Percentiles rank a stretch among this genome's conserved stretches.
Evolutionary conservation across 306 rosid species (phyloP).

Genomic region (Trichosanthes truncata): DNA sequence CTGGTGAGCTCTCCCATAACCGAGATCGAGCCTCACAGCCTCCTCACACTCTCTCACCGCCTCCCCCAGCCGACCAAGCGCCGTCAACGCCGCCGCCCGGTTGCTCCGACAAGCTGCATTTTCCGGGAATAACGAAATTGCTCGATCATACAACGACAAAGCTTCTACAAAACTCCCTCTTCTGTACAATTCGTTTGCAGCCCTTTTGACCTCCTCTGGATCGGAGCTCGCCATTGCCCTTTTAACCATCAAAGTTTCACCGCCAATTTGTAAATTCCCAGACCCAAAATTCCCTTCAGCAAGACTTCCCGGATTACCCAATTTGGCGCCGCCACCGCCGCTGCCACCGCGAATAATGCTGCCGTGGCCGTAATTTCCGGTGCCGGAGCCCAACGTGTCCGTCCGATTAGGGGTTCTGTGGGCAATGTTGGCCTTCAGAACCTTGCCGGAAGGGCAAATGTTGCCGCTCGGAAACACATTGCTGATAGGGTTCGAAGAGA

Average conservation of each 20-base stretch:
- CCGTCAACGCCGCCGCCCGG: slow-evolving; percentile 77
- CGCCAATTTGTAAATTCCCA: slow-evolving; percentile 13
- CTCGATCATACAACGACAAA: slow-evolving; percentile 72
- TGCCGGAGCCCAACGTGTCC: slow-evolving; percentile 68
- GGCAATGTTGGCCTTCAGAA: slow-evolving; percentile 34
- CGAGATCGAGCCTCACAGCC: slow-evolving; percentile 69
- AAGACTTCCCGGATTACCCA: slow-evolving; percentile 10
- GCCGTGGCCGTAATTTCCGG: slow-evolving; percentile 77
- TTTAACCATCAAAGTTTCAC: slow-evolving; percentile 23
- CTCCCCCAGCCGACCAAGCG: slow-evolving; percentile 65
- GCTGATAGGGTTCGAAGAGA: slow-evolving; percentile 18
- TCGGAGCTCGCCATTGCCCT: slow-evolving; percentile 31
- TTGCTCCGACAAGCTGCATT: slow-evolving; percentile 74
- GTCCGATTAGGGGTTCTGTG: slow-evolving; percentile 36
- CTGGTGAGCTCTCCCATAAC: slow-evolving; percentile 70
- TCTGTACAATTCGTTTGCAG: slow-evolving; percentile 60
- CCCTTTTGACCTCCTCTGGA: slow-evolving; percentile 71
- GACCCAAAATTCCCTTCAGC: slow-evolving; percentile 17
- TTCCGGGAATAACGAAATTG: slow-evolving; percentile 48
- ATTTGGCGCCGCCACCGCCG: slow-evolving; percentile 26
- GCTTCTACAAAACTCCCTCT: slow-evolving; percentile 61
- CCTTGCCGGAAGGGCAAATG: slow-evolving; percentile 63
- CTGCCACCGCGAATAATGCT: slow-evolving; percentile 58
- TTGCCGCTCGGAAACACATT: slow-evolving; percentile 54
- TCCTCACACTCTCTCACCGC: slow-evolving; percentile 75